These are phyloP conservation scores for Paecilomyces sp. DNA, from an alignment of 2,329 filamentous ascomycete species.

Conservation along the genomic window DNA sequence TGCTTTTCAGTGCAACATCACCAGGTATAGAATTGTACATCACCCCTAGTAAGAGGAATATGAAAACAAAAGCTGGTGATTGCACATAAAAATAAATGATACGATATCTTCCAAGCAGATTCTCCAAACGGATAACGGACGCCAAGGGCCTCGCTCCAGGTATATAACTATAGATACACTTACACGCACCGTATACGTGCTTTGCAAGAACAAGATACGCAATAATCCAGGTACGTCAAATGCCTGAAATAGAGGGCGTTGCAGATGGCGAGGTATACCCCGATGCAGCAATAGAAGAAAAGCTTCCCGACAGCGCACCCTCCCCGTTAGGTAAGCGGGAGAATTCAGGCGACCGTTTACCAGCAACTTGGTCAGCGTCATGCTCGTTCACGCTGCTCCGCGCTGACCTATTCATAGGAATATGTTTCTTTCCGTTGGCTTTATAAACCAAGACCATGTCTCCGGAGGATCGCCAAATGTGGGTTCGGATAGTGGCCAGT, in stretches of 20 bases:
- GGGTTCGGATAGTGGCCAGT: constrained; percentile 82
- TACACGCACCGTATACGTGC: background rate
- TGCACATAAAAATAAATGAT: background rate
- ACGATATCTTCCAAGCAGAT: background rate
- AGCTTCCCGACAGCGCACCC: background rate
- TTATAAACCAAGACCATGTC: constrained; percentile 90
- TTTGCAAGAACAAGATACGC: background rate
- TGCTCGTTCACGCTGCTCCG: constrained; percentile 4
- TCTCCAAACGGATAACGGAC: background rate
- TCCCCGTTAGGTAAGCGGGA: background rate
- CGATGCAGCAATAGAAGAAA: background rate
- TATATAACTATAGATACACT: background rate
- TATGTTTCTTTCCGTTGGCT: constrained; percentile 70
- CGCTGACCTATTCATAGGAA: constrained; percentile 19
- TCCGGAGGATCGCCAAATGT: constrained; percentile 91
- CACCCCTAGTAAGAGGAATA: background rate
- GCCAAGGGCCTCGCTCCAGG: background rate
- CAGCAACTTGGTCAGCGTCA: background rate
- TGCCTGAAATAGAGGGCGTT: background rate
- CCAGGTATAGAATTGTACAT: background rate
- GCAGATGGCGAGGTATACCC: background rate
- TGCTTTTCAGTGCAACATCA: background rate
- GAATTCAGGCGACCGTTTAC: background rate
- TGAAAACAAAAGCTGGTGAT: background rate
- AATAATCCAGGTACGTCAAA: background rate